phyloP scores from a whole-genome alignment of 2,329 filamentous ascomycete species.

The Torrubiella hemipterigena region DNA sequence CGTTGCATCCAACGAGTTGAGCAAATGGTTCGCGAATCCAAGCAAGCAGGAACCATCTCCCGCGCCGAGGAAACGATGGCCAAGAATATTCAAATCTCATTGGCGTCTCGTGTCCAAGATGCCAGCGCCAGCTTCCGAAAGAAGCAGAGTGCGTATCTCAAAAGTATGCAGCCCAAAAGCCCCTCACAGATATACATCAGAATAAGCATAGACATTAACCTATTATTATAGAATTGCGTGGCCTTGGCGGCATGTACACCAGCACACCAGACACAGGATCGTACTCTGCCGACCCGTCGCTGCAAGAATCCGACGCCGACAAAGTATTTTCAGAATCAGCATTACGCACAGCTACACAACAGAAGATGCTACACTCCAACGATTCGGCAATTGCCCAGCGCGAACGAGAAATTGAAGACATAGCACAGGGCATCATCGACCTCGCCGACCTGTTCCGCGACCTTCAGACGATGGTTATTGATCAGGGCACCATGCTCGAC shows the following conservation, averaged over 20 bases:
- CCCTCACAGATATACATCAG: background rate
- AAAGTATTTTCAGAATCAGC: constrained; percentile 84
- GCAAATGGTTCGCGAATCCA: constrained; percentile 71
- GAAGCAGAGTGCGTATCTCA: constrained; percentile 93
- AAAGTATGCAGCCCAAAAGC: constrained; percentile 47
- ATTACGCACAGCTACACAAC: constrained; percentile 67
- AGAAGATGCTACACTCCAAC: constrained; percentile 58
- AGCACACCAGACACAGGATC: constrained; percentile 36
- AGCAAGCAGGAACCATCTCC: constrained; percentile 58
- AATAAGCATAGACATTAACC: constrained; percentile 6
- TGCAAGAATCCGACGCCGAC: constrained; percentile 90
- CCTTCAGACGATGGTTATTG: constrained; percentile 88
- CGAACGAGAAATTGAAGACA: constrained; percentile 94
- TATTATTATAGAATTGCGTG: constrained; percentile 52
- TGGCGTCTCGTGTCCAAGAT: constrained; percentile 81
- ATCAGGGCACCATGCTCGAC: constrained; percentile 82
- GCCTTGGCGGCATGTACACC: constrained; percentile 48
- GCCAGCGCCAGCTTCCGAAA: constrained; percentile 87
- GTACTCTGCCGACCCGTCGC: constrained; percentile 74
- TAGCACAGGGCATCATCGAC: constrained; percentile 96
- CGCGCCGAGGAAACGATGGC: constrained; percentile 91
- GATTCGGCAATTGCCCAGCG: constrained; percentile 81
- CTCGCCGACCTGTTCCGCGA: constrained; percentile 94
- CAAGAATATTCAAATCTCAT: constrained; percentile 84
- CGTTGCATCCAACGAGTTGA: constrained; percentile 80